Percentiles rank a stretch among this genome's conserved stretches.
phyloP scores from a whole-genome alignment of 148 eudicot species.

The Camellia lanceoleosa region DNA sequence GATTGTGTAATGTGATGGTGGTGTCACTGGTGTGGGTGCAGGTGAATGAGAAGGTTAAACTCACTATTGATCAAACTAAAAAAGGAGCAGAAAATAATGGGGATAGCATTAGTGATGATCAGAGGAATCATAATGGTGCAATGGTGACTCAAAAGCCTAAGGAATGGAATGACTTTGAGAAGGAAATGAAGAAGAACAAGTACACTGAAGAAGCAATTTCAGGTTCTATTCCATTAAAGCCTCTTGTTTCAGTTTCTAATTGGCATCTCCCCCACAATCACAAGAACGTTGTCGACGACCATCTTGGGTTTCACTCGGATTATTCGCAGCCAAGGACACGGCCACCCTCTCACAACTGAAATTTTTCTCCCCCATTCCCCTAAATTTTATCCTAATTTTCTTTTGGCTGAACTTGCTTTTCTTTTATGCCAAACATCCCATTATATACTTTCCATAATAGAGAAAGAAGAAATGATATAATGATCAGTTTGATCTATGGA shows the following conservation, averaged over 20 bases:
- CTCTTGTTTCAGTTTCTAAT: slow-evolving; percentile 13
- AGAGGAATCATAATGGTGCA: neutral
- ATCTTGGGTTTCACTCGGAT: slow-evolving; percentile 19
- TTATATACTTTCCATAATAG: neutral
- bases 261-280: slow-evolving; percentile 4
- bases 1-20: no score
- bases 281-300: neutral
- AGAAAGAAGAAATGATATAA: no score
- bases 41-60: neutral
- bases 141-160: neutral
- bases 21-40: neutral
- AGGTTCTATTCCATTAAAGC: slow-evolving; percentile 6
- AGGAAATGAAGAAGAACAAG: neutral
- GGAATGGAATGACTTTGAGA: neutral
- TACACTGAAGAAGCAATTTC: neutral
- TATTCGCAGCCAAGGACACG: slow-evolving; percentile 22
- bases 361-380: neutral
- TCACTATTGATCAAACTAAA: neutral
- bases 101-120: neutral
- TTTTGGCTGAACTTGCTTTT: no score
- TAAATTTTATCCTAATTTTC: no score
- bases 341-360: slow-evolving; percentile 21
- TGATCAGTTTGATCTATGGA: no score
- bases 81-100: neutral
- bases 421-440: neutral